Base-by-base conservation (phyloP, 805 yeast species). In the Ogataea corticis region DNA sequence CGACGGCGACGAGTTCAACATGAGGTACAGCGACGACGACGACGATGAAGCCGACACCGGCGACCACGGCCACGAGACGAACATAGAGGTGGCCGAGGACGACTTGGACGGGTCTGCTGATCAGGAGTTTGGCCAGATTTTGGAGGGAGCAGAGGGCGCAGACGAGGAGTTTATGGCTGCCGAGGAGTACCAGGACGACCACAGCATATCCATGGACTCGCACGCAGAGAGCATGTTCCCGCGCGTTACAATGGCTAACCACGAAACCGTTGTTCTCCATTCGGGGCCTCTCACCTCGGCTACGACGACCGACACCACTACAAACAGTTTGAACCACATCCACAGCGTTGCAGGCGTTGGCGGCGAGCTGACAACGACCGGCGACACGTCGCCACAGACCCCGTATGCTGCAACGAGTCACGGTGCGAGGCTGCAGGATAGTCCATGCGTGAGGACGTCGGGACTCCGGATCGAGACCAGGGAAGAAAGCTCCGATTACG, bases 1-100 rank as follows among this genome's bases (percentile, higher is more conserved):
- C 0, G 68, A 72, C 46, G 72, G 71, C 27, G 74, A 69, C 40
- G 66, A 66, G 15, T 69, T 61, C 25, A 62, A 59, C 19, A 66
- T 65, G 23, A 63, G 55, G 33, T 72, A 64, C 25, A 61, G 61
- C 33, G 66, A 37, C 31, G 39, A 36, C 14, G 39, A 36, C 13
- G 39, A 36, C 18, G 39, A 57, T 4, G 57, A 55, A 7, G 52
- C 46, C 16, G 50, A 48, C 14, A 23, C 33, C n/a, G 42, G 32
- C 36, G 35, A 34, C 21, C 42, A 14, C 19, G 36, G 33, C 19
- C 27, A 25, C 39, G 51, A 21, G 17, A 25, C 33, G 7, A 50
- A 46, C 31, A 49, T 48, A 14, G 47, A 43, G n/a, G 51, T 30
- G 9, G 42, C 36, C 21, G 36, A 19, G 9, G 48, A 45, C 16